Base-by-base conservation (phyloP, 371 early-diverging fungal genomes). In the Capillidium heterosporum region DNA sequence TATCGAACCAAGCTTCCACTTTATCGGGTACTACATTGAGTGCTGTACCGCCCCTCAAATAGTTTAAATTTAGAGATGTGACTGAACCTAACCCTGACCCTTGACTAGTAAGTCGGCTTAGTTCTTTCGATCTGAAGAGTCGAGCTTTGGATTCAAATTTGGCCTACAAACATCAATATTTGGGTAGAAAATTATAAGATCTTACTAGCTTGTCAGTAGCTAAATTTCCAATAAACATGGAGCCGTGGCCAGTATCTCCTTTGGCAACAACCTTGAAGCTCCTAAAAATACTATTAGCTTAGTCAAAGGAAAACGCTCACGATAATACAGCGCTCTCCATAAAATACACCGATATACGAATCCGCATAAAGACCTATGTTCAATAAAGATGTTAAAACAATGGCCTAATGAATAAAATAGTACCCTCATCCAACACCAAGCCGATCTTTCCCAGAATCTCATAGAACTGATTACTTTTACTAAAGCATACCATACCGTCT, bases 231-330 rank as follows among this genome's bases (percentile, higher is more conserved):
- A 72, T 67, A 60, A 89, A 85, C 60, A 82, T 79, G 56, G 77
- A 77, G 32, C 83, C 89, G 59, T 89, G 89, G 1, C 87, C 89
- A 0, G 82, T 76, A n/a, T 73, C 68, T 1, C 84, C 84, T 21
- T 44, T 60, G 0, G 75, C 68, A 2, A 59, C 66, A 32, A 82
- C 71, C 46, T 65, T 69, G 56, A 76, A 59, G 66, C 64, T 51
- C 27, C 48, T 41, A 15, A 44, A 44, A 1, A 19, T 17, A 17
- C n/a, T 32, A 35, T 19, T 35, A 35, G 35, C 2, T 5, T 39
- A 4, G 21, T 29, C 2, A 2, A 5, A 48, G 4, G 35, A 23
- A 32, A 19, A 19, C 5, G 2, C 2, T 35, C 35, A 86, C 86
- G 85, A 85, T 17, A 75, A 72, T 46, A 81, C 73, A 7, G n/a